Evolutionary conservation across 106 monocot genomes (phyloP).

Genomic region (Phalaenopsis equestris): DNA sequence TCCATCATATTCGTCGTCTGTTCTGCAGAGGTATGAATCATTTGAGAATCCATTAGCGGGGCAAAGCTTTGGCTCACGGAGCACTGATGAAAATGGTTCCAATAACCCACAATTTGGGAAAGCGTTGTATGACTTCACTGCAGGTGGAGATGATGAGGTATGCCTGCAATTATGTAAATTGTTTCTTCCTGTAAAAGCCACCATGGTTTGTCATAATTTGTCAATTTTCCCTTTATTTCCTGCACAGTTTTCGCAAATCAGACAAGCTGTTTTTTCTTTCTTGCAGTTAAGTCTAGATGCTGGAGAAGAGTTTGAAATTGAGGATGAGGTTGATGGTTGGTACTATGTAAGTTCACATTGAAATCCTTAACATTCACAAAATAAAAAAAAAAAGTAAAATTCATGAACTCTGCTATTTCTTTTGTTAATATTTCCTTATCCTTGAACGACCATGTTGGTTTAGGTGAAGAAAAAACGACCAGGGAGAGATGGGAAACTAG

Average conservation of each 20-base stretch:
- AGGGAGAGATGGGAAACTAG: slow-evolving; percentile 90
- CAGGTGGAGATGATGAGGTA: slow-evolving; percentile 99
- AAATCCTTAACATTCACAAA: too few relatives aligned
- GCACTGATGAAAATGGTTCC: slow-evolving; percentile 37
- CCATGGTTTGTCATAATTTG: neutral
- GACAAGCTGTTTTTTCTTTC: neutral
- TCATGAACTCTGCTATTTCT: neutral
- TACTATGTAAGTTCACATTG: slow-evolving; percentile 71
- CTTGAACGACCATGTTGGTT: neutral
- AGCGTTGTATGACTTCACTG: slow-evolving; percentile 94
- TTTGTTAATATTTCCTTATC: neutral
- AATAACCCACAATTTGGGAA: slow-evolving; percentile 73
- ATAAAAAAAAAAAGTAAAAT: neutral
- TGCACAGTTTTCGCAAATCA: neutral
- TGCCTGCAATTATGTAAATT: neutral
- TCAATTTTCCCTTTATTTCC: neutral
- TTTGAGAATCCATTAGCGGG: slow-evolving; percentile 87
- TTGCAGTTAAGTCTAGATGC: slow-evolving; percentile 77
- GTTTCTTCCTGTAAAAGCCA: neutral
- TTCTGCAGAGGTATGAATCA: slow-evolving; percentile 67
- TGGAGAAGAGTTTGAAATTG: slow-evolving; percentile 95
- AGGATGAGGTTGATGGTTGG: slow-evolving; percentile 98
- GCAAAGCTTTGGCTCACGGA: slow-evolving; percentile 52
- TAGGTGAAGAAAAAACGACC: slow-evolving; percentile 96
- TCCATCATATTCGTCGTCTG: slow-evolving; percentile 56